Percentiles rank a stretch among this genome's conserved stretches.
Evolutionary conservation across 2,329 filamentous ascomycete genomes (phyloP).

Genomic region (Dactylellina leptospora): DNA sequence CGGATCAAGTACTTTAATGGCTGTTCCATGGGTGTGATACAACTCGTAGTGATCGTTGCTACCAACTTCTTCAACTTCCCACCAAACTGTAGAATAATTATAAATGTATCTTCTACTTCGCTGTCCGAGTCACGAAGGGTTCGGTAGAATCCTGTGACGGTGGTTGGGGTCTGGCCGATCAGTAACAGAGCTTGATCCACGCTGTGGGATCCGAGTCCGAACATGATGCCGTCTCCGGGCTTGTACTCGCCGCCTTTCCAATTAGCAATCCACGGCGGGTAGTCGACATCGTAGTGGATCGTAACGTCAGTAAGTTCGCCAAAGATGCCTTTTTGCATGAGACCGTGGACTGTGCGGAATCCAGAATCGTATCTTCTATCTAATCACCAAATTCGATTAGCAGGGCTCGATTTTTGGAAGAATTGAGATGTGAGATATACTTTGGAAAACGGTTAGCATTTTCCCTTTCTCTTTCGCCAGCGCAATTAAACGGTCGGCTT

Average conservation of each 20-base stretch:
- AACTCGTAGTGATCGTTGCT: slow-evolving; percentile 59
- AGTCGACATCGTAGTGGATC: slow-evolving; percentile 56
- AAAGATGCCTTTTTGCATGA: slow-evolving; percentile 42
- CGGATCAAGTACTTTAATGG: slow-evolving; percentile 59
- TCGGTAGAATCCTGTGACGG: slow-evolving; percentile 55
- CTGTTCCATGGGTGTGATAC: slow-evolving; percentile 58
- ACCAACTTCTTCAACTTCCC: slow-evolving; percentile 55
- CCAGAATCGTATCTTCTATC: slow-evolving; percentile 60
- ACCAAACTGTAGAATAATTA: slow-evolving; percentile 50
- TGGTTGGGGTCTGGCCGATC: slow-evolving; percentile 58
- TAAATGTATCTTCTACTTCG: slow-evolving; percentile 57
- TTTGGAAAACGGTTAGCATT: slow-evolving; percentile 61
- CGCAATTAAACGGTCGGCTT: slow-evolving; percentile 59
- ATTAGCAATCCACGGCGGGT: slow-evolving; percentile 49
- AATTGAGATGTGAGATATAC: slow-evolving; percentile 40
- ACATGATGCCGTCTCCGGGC: slow-evolving; percentile 59
- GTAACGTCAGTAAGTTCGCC: slow-evolving; percentile 54
- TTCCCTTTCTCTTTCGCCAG: slow-evolving; percentile 58
- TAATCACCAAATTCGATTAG: slow-evolving; percentile 10
- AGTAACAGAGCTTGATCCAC: slow-evolving; percentile 61
- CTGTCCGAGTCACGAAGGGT: slow-evolving; percentile 57
- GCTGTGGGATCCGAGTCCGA: slow-evolving; percentile 60
- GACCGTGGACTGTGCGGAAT: slow-evolving; percentile 59
- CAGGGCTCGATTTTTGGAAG: not conserved
- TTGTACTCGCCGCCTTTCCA: slow-evolving; percentile 54